These are phyloP conservation scores for Aspergillus brunneoviolaceus DNA, from an alignment of 2,329 filamentous ascomycete species.

Conservation along the genomic window DNA sequence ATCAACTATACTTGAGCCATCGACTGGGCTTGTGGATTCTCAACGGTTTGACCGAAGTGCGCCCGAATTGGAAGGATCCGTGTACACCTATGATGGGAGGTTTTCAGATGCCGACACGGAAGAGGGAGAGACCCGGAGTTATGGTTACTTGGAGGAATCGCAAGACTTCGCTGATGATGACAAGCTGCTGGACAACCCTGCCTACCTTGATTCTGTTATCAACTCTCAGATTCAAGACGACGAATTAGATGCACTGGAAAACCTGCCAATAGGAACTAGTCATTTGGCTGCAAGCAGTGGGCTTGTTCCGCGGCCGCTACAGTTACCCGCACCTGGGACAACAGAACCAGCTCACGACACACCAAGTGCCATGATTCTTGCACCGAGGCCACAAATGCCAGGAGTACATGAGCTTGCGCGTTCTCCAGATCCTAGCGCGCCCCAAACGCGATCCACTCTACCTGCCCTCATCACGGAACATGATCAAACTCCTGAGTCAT, in stretches of 20 bases:
- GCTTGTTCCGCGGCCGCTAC: slow-evolving; percentile 21
- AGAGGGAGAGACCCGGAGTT: slow-evolving; percentile 25
- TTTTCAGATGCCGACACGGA: slow-evolving; percentile 46
- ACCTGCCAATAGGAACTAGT: slow-evolving; percentile 12
- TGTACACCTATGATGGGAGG: slow-evolving; percentile 38
- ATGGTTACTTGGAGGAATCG: slow-evolving; percentile 28
- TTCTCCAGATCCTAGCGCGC: not conserved
- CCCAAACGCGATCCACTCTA: not conserved
- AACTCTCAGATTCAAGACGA: slow-evolving; percentile 36
- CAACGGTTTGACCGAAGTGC: slow-evolving; percentile 4
- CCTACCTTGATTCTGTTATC: slow-evolving; percentile 41
- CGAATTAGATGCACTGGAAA: slow-evolving; percentile 28
- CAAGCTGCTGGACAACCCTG: slow-evolving; percentile 36
- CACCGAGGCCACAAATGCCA: not conserved
- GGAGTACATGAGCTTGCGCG: not conserved
- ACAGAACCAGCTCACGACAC: slow-evolving; percentile 6
- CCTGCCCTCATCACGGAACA: slow-evolving; percentile 6
- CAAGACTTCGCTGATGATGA: slow-evolving; percentile 31
- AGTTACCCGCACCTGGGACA: slow-evolving; percentile 12
- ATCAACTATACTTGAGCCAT: slow-evolving; percentile 40
- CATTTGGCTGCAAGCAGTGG: slow-evolving; percentile 8
- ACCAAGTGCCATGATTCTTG: slow-evolving; percentile 2
- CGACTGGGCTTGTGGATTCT: slow-evolving; percentile 12
- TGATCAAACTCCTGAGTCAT: not conserved
- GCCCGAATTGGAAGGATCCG: slow-evolving; percentile 31